Conservation (phyloP, 768 basidiomycete genomes). For the Tulasnella sp. region DNA sequence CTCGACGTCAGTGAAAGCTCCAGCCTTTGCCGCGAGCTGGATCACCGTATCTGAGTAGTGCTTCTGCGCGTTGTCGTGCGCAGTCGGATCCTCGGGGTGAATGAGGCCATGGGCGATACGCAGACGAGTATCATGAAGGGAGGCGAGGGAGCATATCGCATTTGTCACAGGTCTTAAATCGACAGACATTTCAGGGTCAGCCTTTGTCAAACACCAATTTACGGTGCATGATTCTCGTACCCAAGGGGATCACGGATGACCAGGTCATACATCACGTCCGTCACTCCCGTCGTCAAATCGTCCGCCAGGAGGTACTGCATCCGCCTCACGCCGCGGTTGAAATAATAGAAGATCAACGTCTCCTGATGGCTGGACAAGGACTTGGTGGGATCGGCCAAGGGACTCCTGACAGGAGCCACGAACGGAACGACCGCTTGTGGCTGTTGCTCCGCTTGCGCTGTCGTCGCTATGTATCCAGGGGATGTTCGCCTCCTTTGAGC, state of each 20-base stretch:
- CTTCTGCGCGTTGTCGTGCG: constrained; percentile 47
- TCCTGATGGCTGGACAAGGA: constrained; percentile 13
- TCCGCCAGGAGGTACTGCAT: constrained; percentile 20
- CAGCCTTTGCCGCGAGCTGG: constrained; percentile 49
- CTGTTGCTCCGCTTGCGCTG: background rate
- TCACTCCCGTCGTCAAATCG: constrained; percentile 15
- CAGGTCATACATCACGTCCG: constrained; percentile 30
- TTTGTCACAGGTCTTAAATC: constrained; percentile 43
- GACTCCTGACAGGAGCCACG: constrained; percentile 1
- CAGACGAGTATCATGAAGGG: constrained; percentile 54
- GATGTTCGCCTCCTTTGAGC: background rate
- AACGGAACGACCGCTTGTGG: constrained; percentile 6
- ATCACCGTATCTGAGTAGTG: constrained; percentile 60
- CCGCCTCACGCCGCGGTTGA: constrained; percentile 16
- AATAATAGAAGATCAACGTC: constrained; percentile 19
- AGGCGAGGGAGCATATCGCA: constrained; percentile 66
- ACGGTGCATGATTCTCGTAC: too few species aligned
- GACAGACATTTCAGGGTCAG: background rate
- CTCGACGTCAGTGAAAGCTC: constrained; percentile 51
- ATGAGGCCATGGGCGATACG: constrained; percentile 55
- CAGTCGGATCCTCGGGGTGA: constrained; percentile 34
- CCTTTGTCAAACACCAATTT: too few species aligned
- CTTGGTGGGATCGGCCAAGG: constrained; percentile 1
- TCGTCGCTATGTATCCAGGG: background rate
- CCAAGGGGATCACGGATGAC: constrained; percentile 54